Conservation (phyloP, 495 filamentous ascomycete species). For the Lophiostoma macrostomum region DNA sequence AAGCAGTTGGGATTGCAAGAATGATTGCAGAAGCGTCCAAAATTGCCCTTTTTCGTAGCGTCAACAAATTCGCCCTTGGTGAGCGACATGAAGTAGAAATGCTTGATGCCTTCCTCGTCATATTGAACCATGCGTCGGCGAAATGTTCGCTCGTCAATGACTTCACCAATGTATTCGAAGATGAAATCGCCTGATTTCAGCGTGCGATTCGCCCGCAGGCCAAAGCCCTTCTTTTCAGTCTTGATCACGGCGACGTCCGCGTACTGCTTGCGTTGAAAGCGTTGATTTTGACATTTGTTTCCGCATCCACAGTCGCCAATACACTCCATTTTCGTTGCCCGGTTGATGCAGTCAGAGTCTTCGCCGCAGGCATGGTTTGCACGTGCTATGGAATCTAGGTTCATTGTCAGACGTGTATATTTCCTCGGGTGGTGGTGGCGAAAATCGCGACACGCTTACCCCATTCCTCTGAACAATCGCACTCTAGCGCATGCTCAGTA, state of each 20-base stretch:
- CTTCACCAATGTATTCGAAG: conserved; percentile 97
- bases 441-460: conserved; percentile 59
- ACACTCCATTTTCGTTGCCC: conserved; percentile 96
- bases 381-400: conserved; percentile 56
- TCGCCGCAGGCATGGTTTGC: conserved; percentile 86
- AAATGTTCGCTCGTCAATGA: conserved; percentile 89
- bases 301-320: conserved; percentile 84
- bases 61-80: conserved; percentile 96
- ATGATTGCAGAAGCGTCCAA: conserved; percentile 97
- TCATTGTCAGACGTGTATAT: conserved; percentile 27
- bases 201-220: conserved; percentile 75
- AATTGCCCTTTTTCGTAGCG: conserved; percentile 93
- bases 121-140: conserved; percentile 86
- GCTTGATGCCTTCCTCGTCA: conserved; percentile 91
- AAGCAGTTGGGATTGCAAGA: conserved; percentile 99
- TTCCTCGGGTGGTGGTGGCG: conserved; percentile 12
- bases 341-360: conserved; percentile 98
- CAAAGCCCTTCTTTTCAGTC: conserved; percentile 95
- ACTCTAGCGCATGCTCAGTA: conserved; percentile 90
- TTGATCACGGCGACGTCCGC: conserved; percentile 92
- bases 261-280: conserved; percentile 88
- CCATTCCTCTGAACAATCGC: conserved; percentile 94
- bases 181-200: conserved; percentile 83
- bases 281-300: conserved; percentile 83
- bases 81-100: conserved; percentile 99